phyloP scores from a whole-genome alignment of 352 stramenopile genomes.

The Phytophthora lateralis region DNA sequence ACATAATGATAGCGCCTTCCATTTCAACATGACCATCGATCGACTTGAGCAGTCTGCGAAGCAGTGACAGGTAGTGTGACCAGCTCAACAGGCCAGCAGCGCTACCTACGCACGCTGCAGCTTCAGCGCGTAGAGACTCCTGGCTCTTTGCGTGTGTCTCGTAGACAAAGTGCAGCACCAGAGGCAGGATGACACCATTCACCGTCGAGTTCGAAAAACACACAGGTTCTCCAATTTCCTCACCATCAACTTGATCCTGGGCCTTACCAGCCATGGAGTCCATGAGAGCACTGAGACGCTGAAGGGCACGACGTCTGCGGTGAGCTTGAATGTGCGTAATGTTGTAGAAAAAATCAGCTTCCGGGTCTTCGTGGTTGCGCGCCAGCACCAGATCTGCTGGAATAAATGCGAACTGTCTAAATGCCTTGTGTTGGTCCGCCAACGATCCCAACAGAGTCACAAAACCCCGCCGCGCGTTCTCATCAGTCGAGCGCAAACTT shows the following conservation, averaged over 20 bases:
- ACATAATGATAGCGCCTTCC: slow-evolving; percentile 89
- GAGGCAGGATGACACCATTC: slow-evolving; percentile 93
- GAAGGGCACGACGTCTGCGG: slow-evolving; percentile 91
- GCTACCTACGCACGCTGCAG: slow-evolving; percentile 91
- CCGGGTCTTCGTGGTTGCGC: slow-evolving; percentile 84
- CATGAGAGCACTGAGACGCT: slow-evolving; percentile 90
- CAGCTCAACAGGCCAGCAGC: slow-evolving; percentile 93
- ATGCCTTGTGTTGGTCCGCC: slow-evolving; percentile 47
- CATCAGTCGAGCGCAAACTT: slow-evolving; percentile 76
- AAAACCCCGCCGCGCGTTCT: slow-evolving; percentile 86
- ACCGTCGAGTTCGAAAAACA: slow-evolving; percentile 90
- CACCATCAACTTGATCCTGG: slow-evolving; percentile 20
- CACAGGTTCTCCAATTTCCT: slow-evolving; percentile 27
- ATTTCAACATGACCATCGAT: slow-evolving; percentile 93
- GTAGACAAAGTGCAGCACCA: slow-evolving; percentile 97
- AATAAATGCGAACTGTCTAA: slow-evolving; percentile 60
- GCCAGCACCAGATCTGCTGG: slow-evolving; percentile 71
- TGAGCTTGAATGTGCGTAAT: slow-evolving; percentile 99
- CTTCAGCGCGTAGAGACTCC: slow-evolving; percentile 93
- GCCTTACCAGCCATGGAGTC: slow-evolving; percentile 60
- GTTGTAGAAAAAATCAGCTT: slow-evolving; percentile 99
- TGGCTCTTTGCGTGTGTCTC: slow-evolving; percentile 93
- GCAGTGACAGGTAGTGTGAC: slow-evolving; percentile 95
- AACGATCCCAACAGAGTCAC: slow-evolving; percentile 82
- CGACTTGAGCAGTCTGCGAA: slow-evolving; percentile 93